phyloP scores from a whole-genome alignment of 2,329 filamentous ascomycete species.

The Colletotrichum sp. region DNA sequence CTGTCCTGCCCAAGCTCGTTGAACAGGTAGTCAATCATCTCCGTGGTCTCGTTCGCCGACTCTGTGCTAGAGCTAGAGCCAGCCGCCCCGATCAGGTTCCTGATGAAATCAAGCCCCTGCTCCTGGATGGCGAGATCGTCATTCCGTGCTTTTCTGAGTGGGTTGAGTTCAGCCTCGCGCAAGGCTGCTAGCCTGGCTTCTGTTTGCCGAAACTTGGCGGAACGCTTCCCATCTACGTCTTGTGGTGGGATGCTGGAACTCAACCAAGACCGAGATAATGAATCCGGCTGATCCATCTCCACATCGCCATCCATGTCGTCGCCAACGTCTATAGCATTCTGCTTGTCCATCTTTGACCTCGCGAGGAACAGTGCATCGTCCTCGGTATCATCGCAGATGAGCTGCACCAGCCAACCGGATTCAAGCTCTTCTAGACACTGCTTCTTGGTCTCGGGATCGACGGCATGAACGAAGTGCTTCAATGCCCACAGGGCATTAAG shows the following conservation, averaged over 20 bases:
- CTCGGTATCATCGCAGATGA: slow-evolving; percentile 70
- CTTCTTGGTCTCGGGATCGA: slow-evolving; percentile 74
- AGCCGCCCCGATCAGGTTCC: slow-evolving; percentile 80
- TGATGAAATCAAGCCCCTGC: slow-evolving; percentile 86
- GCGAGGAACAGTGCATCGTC: slow-evolving; percentile 51
- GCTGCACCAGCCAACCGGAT: slow-evolving; percentile 78
- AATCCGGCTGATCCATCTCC: slow-evolving; percentile 56
- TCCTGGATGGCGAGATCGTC: slow-evolving; percentile 89
- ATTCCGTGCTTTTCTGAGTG: slow-evolving; percentile 69
- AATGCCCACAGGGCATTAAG: slow-evolving; percentile 91
- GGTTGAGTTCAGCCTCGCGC: slow-evolving; percentile 71
- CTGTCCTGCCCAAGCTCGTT: slow-evolving; percentile 74
- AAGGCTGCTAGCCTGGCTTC: slow-evolving; percentile 54
- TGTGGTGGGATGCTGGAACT: slow-evolving; percentile 19
- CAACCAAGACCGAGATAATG: slow-evolving; percentile 33
- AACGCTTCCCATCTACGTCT: slow-evolving; percentile 27
- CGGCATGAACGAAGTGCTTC: slow-evolving; percentile 83
- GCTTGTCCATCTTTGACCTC: slow-evolving; percentile 33
- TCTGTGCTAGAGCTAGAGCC: slow-evolving; percentile 54
- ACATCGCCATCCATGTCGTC: slow-evolving; percentile 62
- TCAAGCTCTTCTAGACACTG: slow-evolving; percentile 78
- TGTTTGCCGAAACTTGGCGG: slow-evolving; percentile 51
- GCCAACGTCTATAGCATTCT: slow-evolving; percentile 23
- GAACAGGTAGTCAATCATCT: slow-evolving; percentile 88
- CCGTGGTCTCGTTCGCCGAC: slow-evolving; percentile 54